Percentiles rank a stretch among this genome's conserved stretches.
These are phyloP conservation scores for Fonsecaea multimorphosa DNA, from an alignment of 2,329 filamentous ascomycete genomes.

Conservation along the genomic window DNA sequence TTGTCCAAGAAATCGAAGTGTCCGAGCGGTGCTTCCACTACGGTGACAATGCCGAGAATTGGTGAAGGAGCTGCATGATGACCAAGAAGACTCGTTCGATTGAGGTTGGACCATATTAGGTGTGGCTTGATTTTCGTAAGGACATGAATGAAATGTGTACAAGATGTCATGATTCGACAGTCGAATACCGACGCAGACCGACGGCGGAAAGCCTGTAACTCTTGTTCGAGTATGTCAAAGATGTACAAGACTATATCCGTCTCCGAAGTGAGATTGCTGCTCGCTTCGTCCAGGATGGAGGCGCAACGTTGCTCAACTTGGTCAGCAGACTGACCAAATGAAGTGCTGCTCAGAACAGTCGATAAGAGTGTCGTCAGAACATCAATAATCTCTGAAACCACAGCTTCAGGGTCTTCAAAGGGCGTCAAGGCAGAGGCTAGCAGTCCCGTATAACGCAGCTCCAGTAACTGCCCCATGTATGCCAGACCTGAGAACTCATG, in stretches of 20 bases:
- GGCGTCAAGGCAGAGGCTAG: constrained; percentile 56
- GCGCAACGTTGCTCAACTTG: constrained; percentile 47
- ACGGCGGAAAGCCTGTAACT: constrained; percentile 57
- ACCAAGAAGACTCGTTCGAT: constrained; percentile 78
- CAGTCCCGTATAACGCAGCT: constrained; percentile 54
- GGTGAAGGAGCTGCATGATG: constrained; percentile 76
- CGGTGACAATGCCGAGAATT: constrained; percentile 78
- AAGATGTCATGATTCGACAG: constrained; percentile 72
- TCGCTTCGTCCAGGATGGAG: constrained; percentile 57
- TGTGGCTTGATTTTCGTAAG: constrained; percentile 75
- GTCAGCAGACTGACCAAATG: constrained; percentile 38
- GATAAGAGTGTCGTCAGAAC: constrained; percentile 74
- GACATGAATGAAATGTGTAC: constrained; percentile 78
- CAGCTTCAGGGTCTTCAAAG: constrained; percentile 62
- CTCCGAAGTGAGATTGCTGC: constrained; percentile 54
- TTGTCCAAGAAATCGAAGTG: constrained; percentile 78
- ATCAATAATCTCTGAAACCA: constrained; percentile 74
- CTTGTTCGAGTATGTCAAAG: constrained; percentile 81
- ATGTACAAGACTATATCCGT: constrained; percentile 79
- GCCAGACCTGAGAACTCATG: constrained; percentile 78
- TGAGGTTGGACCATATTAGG: constrained; percentile 87
- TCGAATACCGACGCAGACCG: constrained; percentile 69
- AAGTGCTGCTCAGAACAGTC: constrained; percentile 38
- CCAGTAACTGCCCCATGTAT: constrained; percentile 74
- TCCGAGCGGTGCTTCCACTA: constrained; percentile 76